These are phyloP conservation scores for Penicillium robsamsonii DNA, from an alignment of 495 filamentous ascomycete species.

Conservation along the genomic window DNA sequence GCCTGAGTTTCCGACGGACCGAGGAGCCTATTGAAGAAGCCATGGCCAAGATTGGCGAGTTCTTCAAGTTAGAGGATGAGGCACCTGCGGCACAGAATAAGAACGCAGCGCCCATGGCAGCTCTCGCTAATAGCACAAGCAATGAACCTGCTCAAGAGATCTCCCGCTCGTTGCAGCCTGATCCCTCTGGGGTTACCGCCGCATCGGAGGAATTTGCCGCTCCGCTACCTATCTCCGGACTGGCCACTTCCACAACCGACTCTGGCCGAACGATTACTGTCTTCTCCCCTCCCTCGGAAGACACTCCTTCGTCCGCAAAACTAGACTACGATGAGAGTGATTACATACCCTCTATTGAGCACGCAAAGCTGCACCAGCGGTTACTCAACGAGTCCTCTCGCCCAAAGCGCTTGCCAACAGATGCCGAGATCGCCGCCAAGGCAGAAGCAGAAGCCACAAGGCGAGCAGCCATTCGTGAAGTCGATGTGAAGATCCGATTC, in stretches of 20 bases:
- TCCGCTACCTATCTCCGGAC: conserved; percentile 18
- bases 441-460: conserved; percentile 53
- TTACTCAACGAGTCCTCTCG: conserved; percentile 60
- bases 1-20: conserved; percentile 71
- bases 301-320: conserved; percentile 72
- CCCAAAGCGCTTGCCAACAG: conserved; percentile 60
- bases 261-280: conserved; percentile 59
- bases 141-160: conserved; percentile 17
- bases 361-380: conserved; percentile 78
- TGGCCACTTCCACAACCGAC: conserved; percentile 23
- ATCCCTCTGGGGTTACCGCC: conserved; percentile 1
- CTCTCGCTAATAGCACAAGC: conserved; percentile 20
- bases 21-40: conserved; percentile 80
- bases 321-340: conserved; percentile 64
- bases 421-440: conserved; percentile 51
- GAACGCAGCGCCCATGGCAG: conserved; percentile 1
- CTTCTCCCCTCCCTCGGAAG: conserved; percentile 68
- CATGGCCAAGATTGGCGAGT: conserved; percentile 72
- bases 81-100: conserved; percentile 15
- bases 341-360: conserved; percentile 79
- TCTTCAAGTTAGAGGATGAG: conserved; percentile 55
- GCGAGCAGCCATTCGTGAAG: conserved; percentile 60
- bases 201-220: conserved; percentile 9
- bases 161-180: conserved; percentile 5
- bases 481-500: conserved; percentile 79